Evolutionary conservation across 306 rosid genomes (phyloP).

Genomic region (Glycine latifolia): DNA sequence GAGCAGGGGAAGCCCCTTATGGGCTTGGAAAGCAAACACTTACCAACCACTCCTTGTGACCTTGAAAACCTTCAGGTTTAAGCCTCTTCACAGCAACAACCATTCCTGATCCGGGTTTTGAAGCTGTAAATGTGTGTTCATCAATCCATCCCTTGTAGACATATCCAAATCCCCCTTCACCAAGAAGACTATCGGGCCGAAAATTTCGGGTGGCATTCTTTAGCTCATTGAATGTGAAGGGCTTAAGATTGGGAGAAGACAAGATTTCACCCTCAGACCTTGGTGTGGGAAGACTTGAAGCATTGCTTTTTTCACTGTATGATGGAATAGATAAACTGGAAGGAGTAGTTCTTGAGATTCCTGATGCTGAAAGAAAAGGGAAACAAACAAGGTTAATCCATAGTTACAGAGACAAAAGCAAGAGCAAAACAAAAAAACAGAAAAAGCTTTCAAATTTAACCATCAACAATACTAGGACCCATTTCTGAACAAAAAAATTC

Average conservation of each 20-base stretch:
- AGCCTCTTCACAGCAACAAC: conserved; percentile 96
- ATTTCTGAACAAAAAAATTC: neutral
- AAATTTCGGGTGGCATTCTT: conserved; percentile 88
- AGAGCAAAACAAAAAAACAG: neutral
- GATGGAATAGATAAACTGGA: conserved; percentile 61
- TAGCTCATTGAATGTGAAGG: conserved; percentile 81
- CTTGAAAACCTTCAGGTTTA: conserved; percentile 89
- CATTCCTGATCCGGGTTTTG: conserved; percentile 87
- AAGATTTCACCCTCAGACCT: conserved; percentile 91
- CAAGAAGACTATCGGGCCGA: conserved; percentile 83
- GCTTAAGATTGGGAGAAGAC: conserved; percentile 75
- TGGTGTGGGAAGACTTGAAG: conserved; percentile 75
- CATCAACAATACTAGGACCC: conserved; percentile 11
- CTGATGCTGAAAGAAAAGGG: conserved; percentile 46
- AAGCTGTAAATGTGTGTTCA: conserved; percentile 60
- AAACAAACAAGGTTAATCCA: conserved; percentile 30
- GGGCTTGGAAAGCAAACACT: conserved; percentile 40
- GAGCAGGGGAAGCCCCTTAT: neutral
- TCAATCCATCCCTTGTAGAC: conserved; percentile 98
- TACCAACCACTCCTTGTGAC: conserved; percentile 98
- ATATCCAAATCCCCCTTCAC: conserved; percentile 96
- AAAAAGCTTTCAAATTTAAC: conserved; percentile 23
- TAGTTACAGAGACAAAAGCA: conserved; percentile 3
- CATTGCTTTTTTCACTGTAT: conserved; percentile 58
- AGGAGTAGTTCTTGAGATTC: conserved; percentile 58